Conservation (phyloP, 345 rosid genomes). For the Bruguiera gymnorhiza region DNA sequence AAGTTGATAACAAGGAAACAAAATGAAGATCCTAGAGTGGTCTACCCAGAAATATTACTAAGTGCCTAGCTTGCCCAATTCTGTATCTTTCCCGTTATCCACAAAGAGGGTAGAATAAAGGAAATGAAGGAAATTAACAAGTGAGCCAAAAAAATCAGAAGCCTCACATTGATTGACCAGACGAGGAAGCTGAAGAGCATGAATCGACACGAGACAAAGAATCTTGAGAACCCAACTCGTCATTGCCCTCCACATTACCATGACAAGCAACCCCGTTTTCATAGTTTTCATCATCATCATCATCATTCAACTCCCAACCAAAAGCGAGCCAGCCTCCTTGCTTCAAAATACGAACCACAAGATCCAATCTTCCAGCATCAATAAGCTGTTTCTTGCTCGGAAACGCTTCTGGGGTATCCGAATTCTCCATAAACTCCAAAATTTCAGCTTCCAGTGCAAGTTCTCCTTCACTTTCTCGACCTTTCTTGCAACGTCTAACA, state of each 20-base stretch:
- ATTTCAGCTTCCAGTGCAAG: conserved; percentile 66
- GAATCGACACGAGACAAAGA: conserved; percentile 26
- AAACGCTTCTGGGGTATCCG: conserved; percentile 58
- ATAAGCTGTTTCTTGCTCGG: conserved; percentile 64
- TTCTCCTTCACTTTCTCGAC: conserved; percentile 43
- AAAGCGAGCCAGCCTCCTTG: conserved; percentile 86
- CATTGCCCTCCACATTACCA: conserved; percentile 13
- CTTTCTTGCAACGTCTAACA: conserved; percentile 42
- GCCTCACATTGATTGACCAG: conserved; percentile 61
- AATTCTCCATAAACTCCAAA: conserved; percentile 74
- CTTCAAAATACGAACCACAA: conserved; percentile 53
- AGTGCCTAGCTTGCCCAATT: too few species aligned
- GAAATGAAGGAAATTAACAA: not conserved
- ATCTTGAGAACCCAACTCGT: conserved; percentile 22
- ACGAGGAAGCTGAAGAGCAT: conserved; percentile 35
- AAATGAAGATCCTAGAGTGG: not conserved
- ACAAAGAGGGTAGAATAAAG: conserved; percentile 6
- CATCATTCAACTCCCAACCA: conserved; percentile 77
- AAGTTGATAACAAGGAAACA: not conserved
- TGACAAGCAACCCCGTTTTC: conserved; percentile 10
- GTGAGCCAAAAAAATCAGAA: conserved; percentile 22
- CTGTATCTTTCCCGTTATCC: not conserved
- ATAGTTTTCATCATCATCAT: conserved; percentile 30
- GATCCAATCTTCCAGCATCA: conserved; percentile 70
- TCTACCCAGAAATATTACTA: too few species aligned